A percentile compares a stretch with the other conserved stretches of the same genome.
phyloP scores from a whole-genome alignment of 805 yeast genomes.

The Isabelozyma pseudorhagii region DNA sequence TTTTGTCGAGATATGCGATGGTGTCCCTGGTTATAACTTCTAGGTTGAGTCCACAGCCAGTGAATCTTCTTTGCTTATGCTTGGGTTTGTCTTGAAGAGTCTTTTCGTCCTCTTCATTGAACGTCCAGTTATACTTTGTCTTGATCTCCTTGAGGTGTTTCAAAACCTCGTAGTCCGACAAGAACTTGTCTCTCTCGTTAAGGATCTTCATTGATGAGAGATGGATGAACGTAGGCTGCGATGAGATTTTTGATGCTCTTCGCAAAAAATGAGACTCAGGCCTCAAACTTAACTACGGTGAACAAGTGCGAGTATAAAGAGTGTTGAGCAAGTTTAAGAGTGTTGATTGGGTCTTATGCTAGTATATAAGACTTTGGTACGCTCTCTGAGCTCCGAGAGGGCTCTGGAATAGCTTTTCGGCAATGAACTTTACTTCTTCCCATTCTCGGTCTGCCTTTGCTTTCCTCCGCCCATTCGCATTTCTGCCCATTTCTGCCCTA shows the following conservation, averaged over 20 bases:
- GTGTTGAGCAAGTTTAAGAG: too few relatives aligned
- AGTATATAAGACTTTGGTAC: too few relatives aligned
- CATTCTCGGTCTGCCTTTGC: too few relatives aligned
- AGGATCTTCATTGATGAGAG: constrained; percentile 37
- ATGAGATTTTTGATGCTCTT: background rate
- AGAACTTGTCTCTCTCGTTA: constrained; percentile 50
- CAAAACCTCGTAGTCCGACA: constrained; percentile 65
- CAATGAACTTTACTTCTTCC: too few relatives aligned
- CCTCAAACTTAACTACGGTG: too few relatives aligned
- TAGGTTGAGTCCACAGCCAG: constrained; percentile 43
- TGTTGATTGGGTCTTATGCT: too few relatives aligned
- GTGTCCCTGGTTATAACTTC: constrained; percentile 51
- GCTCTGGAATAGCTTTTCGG: too few relatives aligned
- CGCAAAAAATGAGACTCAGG: background rate
- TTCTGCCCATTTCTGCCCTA: too few relatives aligned
- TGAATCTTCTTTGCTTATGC: constrained; percentile 22
- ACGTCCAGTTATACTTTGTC: constrained; percentile 45
- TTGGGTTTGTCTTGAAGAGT: constrained; percentile 20
- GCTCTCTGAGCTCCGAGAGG: too few relatives aligned
- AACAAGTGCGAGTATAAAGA: too few relatives aligned
- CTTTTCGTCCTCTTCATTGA: constrained; percentile 27
- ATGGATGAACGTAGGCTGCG: background rate
- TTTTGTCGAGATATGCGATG: constrained; percentile 34
- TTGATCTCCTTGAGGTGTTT: constrained; percentile 51
- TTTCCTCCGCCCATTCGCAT: too few relatives aligned